Evolutionary conservation across 768 basidiomycete species (phyloP), one percentile per base, ranked within the genome.

Genomic region (Mycena leptocephala): DNA sequence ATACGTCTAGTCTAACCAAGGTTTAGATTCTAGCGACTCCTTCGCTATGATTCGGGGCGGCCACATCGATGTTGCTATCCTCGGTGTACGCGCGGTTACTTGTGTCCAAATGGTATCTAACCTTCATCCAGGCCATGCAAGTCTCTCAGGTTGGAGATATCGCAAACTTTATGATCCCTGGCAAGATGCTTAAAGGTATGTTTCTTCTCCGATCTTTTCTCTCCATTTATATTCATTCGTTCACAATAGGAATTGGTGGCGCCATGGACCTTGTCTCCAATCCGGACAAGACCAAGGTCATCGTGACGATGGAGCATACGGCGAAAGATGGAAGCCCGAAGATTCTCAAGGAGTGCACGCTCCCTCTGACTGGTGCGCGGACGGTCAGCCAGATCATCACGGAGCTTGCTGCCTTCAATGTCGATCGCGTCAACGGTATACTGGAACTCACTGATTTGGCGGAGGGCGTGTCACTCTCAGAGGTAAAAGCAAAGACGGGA

Each of bases 21-120:
- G 75, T 61, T 30, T 75, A 95, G 95, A 97, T 85, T 97, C 96
- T 5, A 92, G 92, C 79, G 97, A 98, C 85, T 97, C 96, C 4
- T 99, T 99, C 81, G 95, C 95, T 14, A 99, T 99, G 97, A 98
- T 99, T 85, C 95, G 97, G 67, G 97, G 97, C 56, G 97, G 97
- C 7, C 97, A 99, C 85, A 92, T 99, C 63, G 93, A 99, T 79
- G 95, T 98, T 59, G 93, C 97, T 9, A 97, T 99, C 81, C 92
- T 99, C 62, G 97, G 97, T 33, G 96, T 95, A 85, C 81, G 93
- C 33, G 11, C 33, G 24, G 4, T 87, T 72, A 55, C 59, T 55
- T 35, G 22, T 73, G 35, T 66, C 55, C n/a, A n/a, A 41, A 26
- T 33, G 63, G 69, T 62, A 22, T 33, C 72, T 68, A 28, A 59